These are phyloP conservation scores for Alternaria incomplexa DNA, from an alignment of 2,329 filamentous ascomycete species.

Conservation along the genomic window DNA sequence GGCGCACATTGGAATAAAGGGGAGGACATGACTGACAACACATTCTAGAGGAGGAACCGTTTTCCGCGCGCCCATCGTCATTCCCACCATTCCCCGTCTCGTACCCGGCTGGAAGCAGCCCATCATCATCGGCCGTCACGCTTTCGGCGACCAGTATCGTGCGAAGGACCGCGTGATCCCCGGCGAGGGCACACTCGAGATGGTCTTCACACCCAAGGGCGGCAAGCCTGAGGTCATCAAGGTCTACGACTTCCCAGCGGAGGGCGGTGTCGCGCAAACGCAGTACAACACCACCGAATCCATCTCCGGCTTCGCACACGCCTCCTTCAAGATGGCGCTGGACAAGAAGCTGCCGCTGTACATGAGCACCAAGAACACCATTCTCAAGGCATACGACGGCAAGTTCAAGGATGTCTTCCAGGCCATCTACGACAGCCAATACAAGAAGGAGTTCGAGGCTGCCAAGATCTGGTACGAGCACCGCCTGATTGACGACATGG, in stretches of 20 bases:
- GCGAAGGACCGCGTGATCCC: slow-evolving; percentile 89
- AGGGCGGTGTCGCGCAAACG: slow-evolving; percentile 87
- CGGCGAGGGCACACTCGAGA: slow-evolving; percentile 85
- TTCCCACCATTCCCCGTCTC: slow-evolving; percentile 87
- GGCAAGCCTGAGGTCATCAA: slow-evolving; percentile 84
- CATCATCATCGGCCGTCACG: slow-evolving; percentile 98
- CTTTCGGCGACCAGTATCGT: slow-evolving; percentile 98
- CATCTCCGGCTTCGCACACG: slow-evolving; percentile 92
- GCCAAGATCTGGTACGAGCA: slow-evolving; percentile 99
- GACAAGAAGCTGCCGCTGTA: slow-evolving; percentile 90
- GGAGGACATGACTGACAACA: slow-evolving; percentile 22
- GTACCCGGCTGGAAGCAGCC: slow-evolving; percentile 98
- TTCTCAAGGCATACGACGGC: slow-evolving; percentile 98
- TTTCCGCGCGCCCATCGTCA: slow-evolving; percentile 98
- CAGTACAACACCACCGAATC: slow-evolving; percentile 99
- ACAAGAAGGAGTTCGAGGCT: slow-evolving; percentile 87
- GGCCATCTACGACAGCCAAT: slow-evolving; percentile 87
- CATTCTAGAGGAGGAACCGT: slow-evolving; percentile 78
- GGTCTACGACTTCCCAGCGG: slow-evolving; percentile 86
- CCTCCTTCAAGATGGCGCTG: slow-evolving; percentile 94
- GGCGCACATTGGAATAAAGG: slow-evolving; percentile 16
- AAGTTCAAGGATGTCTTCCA: slow-evolving; percentile 99
- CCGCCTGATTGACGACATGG: slow-evolving; percentile 99
- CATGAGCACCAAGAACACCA: slow-evolving; percentile 99
- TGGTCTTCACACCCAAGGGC: slow-evolving; percentile 88